Percentiles rank a stretch among this genome's conserved stretches.
phyloP scores from a whole-genome alignment of 345 rosid genomes.

The Pelargonium nanum region DNA sequence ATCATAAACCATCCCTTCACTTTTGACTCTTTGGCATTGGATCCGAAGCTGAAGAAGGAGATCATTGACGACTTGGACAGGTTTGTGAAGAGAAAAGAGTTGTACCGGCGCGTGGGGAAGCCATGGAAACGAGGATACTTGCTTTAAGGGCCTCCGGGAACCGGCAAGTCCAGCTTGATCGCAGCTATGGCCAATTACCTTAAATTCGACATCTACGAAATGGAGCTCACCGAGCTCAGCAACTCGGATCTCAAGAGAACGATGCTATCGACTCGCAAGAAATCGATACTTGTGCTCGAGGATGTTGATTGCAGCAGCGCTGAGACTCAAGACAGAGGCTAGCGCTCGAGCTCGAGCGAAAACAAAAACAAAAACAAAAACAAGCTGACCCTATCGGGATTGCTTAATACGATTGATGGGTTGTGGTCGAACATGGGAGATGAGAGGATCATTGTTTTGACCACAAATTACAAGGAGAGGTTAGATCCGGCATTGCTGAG shows the following conservation, averaged over 20 bases:
- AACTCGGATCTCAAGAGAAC: slow-evolving; percentile 1
- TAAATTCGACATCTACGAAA: slow-evolving; percentile 11
- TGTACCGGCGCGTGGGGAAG: slow-evolving; percentile 12
- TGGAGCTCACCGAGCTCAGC: neutral
- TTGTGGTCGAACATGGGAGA: slow-evolving; percentile 29
- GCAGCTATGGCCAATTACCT: slow-evolving; percentile 17
- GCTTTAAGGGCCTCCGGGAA: slow-evolving; percentile 16
- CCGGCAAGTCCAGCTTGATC: slow-evolving; percentile 20
- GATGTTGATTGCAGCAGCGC: slow-evolving; percentile 10
- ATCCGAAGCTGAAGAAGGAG: slow-evolving; percentile 7
- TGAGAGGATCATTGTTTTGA: slow-evolving; percentile 26
- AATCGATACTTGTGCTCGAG: slow-evolving; percentile 8
- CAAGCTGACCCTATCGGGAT: slow-evolving; percentile 5
- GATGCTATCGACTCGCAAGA: slow-evolving; percentile 3
- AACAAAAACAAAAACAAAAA: neutral
- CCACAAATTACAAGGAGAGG: slow-evolving; percentile 21
- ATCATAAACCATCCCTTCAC: slow-evolving; percentile 10
- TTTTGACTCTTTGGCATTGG: slow-evolving; percentile 14
- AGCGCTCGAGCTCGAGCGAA: neutral
- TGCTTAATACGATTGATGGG: slow-evolving; percentile 24
- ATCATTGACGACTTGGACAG: slow-evolving; percentile 14
- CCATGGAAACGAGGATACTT: slow-evolving; percentile 23
- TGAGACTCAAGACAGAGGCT: no score
- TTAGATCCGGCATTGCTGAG: slow-evolving; percentile 3
- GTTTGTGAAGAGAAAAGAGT: slow-evolving; percentile 12